Base-by-base conservation (phyloP, 2,329 filamentous ascomycete genomes). In the Dothideomycetes sp. region DNA sequence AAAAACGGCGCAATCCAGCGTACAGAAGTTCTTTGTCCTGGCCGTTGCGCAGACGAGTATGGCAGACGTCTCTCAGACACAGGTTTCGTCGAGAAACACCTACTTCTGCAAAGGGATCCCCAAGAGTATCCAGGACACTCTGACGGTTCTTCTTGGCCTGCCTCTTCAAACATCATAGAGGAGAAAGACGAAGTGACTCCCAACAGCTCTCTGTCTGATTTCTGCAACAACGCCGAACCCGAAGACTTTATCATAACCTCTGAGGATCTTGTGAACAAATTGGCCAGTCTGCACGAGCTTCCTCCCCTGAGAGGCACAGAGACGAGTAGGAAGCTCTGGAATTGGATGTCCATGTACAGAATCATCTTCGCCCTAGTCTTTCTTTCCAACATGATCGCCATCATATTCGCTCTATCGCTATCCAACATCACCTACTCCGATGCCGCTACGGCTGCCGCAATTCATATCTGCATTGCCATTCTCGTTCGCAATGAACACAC, bases 401-500 rank as follows among this genome's bases (percentile, higher is more conserved):
- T 12, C 7, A n/a, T 19, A 10, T 4, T 42, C 23, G 15, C 16
- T 20, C 12, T n/a, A 13, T 16, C 28, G 11, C 4, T 40, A 8
- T 15, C 22, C 10, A 20, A 17, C 31, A 49, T 47, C 44, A 49
- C 46, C 16, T 57, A 53, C 32, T 42, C 30, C 4, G 40, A 53
- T 27, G 53, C 58, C 0, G 52, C 54, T n/a, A 61, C 56, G 7
- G 60, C 57, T 3, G 52, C 55, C 11, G 53, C 52, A 4, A 52
- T 51, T 22, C 62, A 62, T 32, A 47, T 67, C 19, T 48, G 56
- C 13, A 46, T 58, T 5, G 54, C 56, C 11, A 48, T 60, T 3
- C 35, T 64, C 10, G 54, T 63, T 35, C 56, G 64, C 6, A 61
- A 65, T 23, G 62, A 65, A 41, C 56, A 64, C 41, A 50, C 59